Conservation (phyloP, 192 early-diverging fungal genomes). For the Piromyces sp. region DNA sequence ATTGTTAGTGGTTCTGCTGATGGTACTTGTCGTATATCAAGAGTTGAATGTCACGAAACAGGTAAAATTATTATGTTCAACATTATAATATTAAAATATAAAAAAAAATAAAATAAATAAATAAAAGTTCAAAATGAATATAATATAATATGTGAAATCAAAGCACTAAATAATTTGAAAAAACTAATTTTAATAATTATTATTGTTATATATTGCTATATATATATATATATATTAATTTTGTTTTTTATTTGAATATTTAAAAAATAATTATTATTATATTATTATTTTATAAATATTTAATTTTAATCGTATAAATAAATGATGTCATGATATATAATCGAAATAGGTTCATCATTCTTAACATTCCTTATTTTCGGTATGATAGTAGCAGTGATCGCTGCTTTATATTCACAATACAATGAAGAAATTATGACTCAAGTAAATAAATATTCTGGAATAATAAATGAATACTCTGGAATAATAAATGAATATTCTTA, state of each 20-base stretch:
- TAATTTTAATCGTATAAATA: neutral
- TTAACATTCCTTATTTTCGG: neutral
- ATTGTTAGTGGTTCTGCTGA: neutral
- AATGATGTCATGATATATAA: neutral
- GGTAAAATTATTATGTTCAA: too few species aligned
- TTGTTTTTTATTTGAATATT: too few species aligned
- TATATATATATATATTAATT: too few species aligned
- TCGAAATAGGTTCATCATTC: neutral
- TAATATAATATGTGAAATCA: too few species aligned
- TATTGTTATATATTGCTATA: too few species aligned
- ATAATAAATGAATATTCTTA: neutral
- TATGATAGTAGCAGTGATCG: neutral
- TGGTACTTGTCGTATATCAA: neutral
- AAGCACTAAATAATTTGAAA: too few species aligned
- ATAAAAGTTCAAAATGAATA: too few species aligned
- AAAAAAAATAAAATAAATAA: too few species aligned
- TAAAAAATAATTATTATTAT: too few species aligned
- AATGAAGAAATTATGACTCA: neutral
- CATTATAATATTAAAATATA: too few species aligned
- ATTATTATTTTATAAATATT: neutral
- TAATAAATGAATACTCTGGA: neutral
- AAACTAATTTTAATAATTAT: too few species aligned
- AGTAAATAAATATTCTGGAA: neutral
- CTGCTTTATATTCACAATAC: neutral
- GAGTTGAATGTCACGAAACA: neutral